phyloP scores from a whole-genome alignment of 2,329 filamentous ascomycete genomes.

The Microdochium trichocladiopsis region DNA sequence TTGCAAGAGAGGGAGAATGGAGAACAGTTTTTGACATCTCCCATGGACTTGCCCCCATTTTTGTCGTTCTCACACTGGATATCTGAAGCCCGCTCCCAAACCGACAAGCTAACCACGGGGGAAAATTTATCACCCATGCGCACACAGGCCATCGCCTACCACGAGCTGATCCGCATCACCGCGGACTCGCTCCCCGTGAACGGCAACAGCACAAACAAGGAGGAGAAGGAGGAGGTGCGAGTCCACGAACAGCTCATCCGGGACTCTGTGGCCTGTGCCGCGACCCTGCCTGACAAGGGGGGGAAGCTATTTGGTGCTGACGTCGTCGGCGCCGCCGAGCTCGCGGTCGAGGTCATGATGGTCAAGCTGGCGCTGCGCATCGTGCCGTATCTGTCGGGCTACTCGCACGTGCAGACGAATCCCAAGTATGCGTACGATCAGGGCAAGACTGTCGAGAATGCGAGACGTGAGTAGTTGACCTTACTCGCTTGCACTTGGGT shows the following conservation, averaged over 20 bases:
- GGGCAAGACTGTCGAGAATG: constrained; percentile 40
- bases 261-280: constrained; percentile 25
- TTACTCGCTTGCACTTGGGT: too few species aligned
- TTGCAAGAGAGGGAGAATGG: too few species aligned
- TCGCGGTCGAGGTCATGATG: constrained; percentile 52
- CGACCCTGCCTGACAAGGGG: constrained; percentile 15
- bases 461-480: constrained; percentile 40
- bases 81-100: too few species aligned
- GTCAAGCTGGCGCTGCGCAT: constrained; percentile 46
- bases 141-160: constrained; percentile 39
- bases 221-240: constrained; percentile 20
- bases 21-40: too few species aligned
- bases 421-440: constrained; percentile 45
- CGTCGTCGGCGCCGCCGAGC: constrained; percentile 30
- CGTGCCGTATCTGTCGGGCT: constrained; percentile 38
- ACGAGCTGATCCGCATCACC: constrained; percentile 29
- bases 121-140: background rate
- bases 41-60: too few species aligned
- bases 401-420: constrained; percentile 54
- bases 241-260: constrained; percentile 28
- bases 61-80: too few species aligned
- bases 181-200: background rate
- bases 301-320: background rate
- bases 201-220: background rate
- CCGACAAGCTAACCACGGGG: too few species aligned